These are phyloP conservation scores for Linum usitatissimum DNA, from an alignment of 345 rosid species.

Conservation along the genomic window DNA sequence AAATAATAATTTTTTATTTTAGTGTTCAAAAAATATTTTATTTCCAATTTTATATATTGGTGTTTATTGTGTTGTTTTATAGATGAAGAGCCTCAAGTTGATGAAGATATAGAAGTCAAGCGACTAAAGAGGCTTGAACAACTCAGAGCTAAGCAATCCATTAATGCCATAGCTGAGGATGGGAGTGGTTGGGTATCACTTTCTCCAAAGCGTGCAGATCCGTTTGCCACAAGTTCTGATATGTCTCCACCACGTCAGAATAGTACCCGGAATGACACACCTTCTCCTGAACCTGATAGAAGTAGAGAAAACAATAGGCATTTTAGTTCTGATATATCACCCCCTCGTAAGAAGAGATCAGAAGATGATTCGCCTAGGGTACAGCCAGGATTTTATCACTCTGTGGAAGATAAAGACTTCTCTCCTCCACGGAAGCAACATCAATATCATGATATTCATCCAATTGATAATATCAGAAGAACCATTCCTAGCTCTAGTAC, in stretches of 20 bases:
- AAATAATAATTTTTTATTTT: constrained; percentile 1
- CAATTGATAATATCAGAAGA: constrained; percentile 21
- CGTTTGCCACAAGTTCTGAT: constrained; percentile 25
- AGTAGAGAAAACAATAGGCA: constrained; percentile 2
- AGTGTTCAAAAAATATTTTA: background rate
- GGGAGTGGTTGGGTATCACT: constrained; percentile 91
- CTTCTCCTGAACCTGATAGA: constrained; percentile 16
- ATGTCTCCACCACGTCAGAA: constrained; percentile 46
- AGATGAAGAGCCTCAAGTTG: constrained; percentile 68
- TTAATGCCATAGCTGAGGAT: constrained; percentile 71
- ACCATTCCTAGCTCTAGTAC: background rate
- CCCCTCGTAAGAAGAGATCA: constrained; percentile 26
- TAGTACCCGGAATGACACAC: constrained; percentile 12
- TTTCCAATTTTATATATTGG: background rate
- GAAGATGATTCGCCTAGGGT: constrained; percentile 56
- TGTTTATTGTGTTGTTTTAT: constrained; percentile 1
- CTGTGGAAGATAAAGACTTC: constrained; percentile 33
- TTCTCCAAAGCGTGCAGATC: constrained; percentile 20
- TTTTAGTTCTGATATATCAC: constrained; percentile 11
- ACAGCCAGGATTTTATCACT: constrained; percentile 20
- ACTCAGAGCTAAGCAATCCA: constrained; percentile 45
- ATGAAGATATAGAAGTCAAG: constrained; percentile 86
- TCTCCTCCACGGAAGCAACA: constrained; percentile 35
- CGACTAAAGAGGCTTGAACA: constrained; percentile 72
- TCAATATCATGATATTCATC: constrained; percentile 31